These are phyloP conservation scores for Metschnikowia proteae DNA, from an alignment of 805 yeast species.

Conservation along the genomic window DNA sequence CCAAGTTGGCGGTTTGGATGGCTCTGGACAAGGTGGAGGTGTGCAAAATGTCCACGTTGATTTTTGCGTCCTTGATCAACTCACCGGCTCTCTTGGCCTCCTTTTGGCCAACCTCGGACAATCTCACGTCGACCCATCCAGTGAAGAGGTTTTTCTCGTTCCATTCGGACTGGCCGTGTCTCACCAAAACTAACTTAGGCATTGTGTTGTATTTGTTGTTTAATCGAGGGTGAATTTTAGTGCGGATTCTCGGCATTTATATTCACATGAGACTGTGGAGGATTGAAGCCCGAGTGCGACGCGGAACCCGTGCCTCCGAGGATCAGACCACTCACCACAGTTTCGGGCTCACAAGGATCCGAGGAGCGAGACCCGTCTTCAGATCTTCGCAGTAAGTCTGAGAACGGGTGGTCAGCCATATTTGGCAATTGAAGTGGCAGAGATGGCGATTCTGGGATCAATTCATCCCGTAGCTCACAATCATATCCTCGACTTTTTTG, in stretches of 20 bases:
- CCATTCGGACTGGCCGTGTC: constrained; percentile 99
- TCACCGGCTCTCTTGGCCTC: constrained; percentile 95
- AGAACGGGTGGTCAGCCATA: too few species aligned
- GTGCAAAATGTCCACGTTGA: constrained; percentile 82
- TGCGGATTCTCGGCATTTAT: constrained; percentile 4
- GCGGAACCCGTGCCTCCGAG: constrained; percentile 2
- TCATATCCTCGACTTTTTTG: constrained; percentile 28
- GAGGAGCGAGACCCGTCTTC: too few species aligned
- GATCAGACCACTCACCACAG: constrained; percentile 8
- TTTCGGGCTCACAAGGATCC: too few species aligned
- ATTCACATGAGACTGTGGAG: constrained; percentile 12
- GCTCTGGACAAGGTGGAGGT: constrained; percentile 93
- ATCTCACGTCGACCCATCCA: constrained; percentile 96
- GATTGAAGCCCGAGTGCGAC: constrained; percentile 19
- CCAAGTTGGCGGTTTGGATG: constrained; percentile 95
- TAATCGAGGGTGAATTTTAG: not conserved
- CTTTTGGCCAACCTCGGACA: constrained; percentile 77
- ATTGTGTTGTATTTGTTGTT: constrained; percentile 19
- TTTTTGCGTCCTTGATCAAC: constrained; percentile 79
- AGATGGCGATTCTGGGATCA: not conserved
- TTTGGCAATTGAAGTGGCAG: too few species aligned
- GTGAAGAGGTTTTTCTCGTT: constrained; percentile 96
- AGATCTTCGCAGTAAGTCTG: too few species aligned
- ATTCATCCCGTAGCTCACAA: constrained; percentile 1
- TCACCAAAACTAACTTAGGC: constrained; percentile 79